Base-by-base conservation (phyloP, 2,329 filamentous ascomycete species). In the Ophiostoma ulmi region DNA sequence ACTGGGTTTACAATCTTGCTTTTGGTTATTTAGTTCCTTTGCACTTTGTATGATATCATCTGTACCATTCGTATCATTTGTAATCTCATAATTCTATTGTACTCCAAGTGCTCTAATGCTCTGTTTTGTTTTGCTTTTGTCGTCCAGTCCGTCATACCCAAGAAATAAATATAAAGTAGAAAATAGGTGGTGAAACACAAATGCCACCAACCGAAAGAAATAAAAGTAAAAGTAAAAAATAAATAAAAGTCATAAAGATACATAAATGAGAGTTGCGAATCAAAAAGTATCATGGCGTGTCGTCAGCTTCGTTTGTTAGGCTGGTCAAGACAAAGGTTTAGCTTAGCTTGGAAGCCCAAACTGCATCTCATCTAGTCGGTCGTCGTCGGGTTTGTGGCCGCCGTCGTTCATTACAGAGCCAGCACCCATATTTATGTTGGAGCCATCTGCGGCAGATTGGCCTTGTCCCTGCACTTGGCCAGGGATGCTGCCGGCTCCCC, bases 361-460 rank as follows among this genome's bases (percentile, higher is more conserved):
- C 20, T 72, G 71, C 68, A 74, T 72, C n/a, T 74, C 73, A 26
- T 73, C 73, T 20, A 73, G 67, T 26, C 72, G 71, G n/a, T 74
- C 73, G 39, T 72, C 71, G 36, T 74, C 73, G 6, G 17, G 20
- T 58, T 70, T 72, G 67, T 39, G 26, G 17, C 48, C 63, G 26
- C 48, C 69, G 31, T 38, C 64, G 38, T 10, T 38, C 64, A 31
- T 52, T 52, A 8, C 63, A 58, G 52, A 58, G 8, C n/a, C 55
- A 35, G 38, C 48, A 14, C 26, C 31, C 13, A 64, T 14, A 14
- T 31, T 64, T 10, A 11, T 13, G 35, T 38, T 68, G 26, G 20
- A 38, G 35, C 11, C 36, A 26, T 48, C 41, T 10, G 35, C 67
- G 26, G 52, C 17, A 26, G 52, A 13, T 26, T 58, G 44, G 17